phyloP scores from a whole-genome alignment of 2,329 filamentous ascomycete genomes.

The Aspergillus sp. region DNA sequence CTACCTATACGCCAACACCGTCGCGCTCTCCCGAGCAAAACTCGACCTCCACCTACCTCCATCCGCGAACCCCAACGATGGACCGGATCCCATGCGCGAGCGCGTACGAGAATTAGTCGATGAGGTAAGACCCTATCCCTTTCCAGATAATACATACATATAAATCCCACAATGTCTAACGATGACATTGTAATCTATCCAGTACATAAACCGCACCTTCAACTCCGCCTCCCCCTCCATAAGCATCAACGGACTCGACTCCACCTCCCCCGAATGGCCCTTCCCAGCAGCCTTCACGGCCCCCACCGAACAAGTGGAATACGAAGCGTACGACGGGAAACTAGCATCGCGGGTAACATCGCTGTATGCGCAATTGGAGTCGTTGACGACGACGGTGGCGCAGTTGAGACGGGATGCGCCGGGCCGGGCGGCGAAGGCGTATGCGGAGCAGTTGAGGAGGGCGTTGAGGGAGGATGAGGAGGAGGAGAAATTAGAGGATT shows the following conservation, averaged over 20 bases:
- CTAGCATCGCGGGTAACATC: slow-evolving; percentile 47
- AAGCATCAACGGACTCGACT: slow-evolving; percentile 51
- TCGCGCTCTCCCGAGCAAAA: slow-evolving; percentile 48
- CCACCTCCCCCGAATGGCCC: slow-evolving; percentile 33
- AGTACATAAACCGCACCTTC: slow-evolving; percentile 51
- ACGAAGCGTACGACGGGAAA: slow-evolving; percentile 48
- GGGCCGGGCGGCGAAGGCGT: slow-evolving; percentile 41
- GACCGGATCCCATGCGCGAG: slow-evolving; percentile 47
- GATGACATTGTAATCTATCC: neutral
- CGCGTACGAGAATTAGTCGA: slow-evolving; percentile 45
- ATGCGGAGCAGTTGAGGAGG: slow-evolving; percentile 37
- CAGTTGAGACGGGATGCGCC: slow-evolving; percentile 50
- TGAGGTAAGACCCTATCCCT: slow-evolving; percentile 29
- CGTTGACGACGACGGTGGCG: slow-evolving; percentile 49
- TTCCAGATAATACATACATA: no score
- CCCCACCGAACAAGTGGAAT: slow-evolving; percentile 47
- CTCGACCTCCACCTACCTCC: slow-evolving; percentile 52
- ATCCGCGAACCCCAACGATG: slow-evolving; percentile 41
- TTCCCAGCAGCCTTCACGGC: slow-evolving; percentile 38
- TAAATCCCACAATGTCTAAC: slow-evolving; percentile 8
- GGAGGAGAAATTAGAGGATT: slow-evolving; percentile 53
- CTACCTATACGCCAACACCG: slow-evolving; percentile 51
- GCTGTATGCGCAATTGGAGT: slow-evolving; percentile 51
- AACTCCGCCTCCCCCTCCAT: slow-evolving; percentile 46
- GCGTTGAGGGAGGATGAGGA: slow-evolving; percentile 44